Base-by-base conservation (phyloP, 257 asterid species). In the Lycium ferocissimum region DNA sequence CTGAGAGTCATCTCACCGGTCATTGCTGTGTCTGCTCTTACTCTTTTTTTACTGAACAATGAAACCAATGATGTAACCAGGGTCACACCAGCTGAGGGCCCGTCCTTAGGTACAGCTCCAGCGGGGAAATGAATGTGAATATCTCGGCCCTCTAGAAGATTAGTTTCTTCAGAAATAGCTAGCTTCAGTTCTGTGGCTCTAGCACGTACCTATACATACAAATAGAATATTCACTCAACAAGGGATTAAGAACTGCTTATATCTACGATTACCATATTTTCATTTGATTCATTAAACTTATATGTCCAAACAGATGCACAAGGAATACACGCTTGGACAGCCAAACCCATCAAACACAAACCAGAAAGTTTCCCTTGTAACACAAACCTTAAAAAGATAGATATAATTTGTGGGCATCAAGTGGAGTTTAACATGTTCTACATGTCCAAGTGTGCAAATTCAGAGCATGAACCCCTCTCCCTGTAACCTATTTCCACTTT, bases 1-100 rank as follows among this genome's bases (percentile, higher is more conserved):
- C 99, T 88, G 88, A 97, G 87, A 83, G 99, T 97, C 95, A 97
- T 88, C 92, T 97, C 99, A 70, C 99, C 99, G 2, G 99, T 97
- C 99, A 97, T 97, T 73, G 99, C 99, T 10, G 99, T 97, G 90
- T 97, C 99, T n/a, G 95, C 93, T 88, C 99, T 91, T 85, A 95
- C 99, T 89, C 91, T 92, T 90, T 86, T 95, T 85, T 93, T 92
- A 89, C 97, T 95, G 92, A 97, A 94, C 80, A 97, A 97, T 83
- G 99, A 97, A 91, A 97, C 99, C 86, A 97, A 91, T 17, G 99
- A 90, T 78, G 99, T 97, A 79, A 97, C 99, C 87, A 97, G 99
- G 85, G 99, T 94, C 87, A 97, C 95, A 85, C 99, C 99, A 86
- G 99, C 99, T 84, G 99, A 97, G 9, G 99, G 99, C 61, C 99